These are phyloP conservation scores for Phaeosphaeria sp. DNA, from an alignment of 2,329 filamentous ascomycete species.

Conservation along the genomic window DNA sequence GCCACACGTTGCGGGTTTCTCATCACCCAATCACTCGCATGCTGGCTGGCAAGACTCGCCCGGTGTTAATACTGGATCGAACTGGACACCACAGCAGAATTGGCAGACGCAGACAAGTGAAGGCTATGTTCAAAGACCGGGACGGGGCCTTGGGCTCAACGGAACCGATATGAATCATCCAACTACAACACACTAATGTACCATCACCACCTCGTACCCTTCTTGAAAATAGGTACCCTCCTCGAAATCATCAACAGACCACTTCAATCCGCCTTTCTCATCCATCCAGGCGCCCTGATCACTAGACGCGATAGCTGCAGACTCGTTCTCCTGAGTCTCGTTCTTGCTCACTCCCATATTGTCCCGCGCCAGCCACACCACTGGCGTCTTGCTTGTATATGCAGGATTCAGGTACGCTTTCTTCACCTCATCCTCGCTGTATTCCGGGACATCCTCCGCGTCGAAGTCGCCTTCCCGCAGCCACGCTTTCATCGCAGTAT, in stretches of 20 bases:
- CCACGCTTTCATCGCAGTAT: slow-evolving; percentile 44
- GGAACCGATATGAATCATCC: background rate
- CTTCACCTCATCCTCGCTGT: slow-evolving; percentile 40
- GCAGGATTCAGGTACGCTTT: slow-evolving; percentile 46
- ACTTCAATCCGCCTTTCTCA: slow-evolving; percentile 34
- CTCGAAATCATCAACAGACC: slow-evolving; percentile 39
- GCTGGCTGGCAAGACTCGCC: background rate
- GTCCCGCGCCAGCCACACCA: slow-evolving; percentile 45
- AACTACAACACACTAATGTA: background rate
- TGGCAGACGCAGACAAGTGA: slow-evolving; percentile 1
- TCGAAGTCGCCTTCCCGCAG: slow-evolving; percentile 39
- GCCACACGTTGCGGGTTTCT: background rate
- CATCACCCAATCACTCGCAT: background rate
- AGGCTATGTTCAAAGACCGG: background rate
- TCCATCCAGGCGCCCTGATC: slow-evolving; percentile 46
- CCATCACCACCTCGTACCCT: slow-evolving; percentile 35
- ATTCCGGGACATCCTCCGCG: slow-evolving; percentile 39
- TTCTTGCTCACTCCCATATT: slow-evolving; percentile 40
- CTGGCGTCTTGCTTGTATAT: slow-evolving; percentile 39
- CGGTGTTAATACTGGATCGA: background rate
- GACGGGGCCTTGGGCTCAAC: slow-evolving; percentile 1
- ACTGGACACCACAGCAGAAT: slow-evolving; percentile 4
- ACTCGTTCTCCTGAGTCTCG: slow-evolving; percentile 39
- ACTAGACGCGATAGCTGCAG: slow-evolving; percentile 32
- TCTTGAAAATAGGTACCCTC: slow-evolving; percentile 43